Percentiles rank a stretch among this genome's conserved stretches.
Evolutionary conservation across 441 rosid genomes (phyloP).

Genomic region (Pelargonium myrrhifolium): DNA sequence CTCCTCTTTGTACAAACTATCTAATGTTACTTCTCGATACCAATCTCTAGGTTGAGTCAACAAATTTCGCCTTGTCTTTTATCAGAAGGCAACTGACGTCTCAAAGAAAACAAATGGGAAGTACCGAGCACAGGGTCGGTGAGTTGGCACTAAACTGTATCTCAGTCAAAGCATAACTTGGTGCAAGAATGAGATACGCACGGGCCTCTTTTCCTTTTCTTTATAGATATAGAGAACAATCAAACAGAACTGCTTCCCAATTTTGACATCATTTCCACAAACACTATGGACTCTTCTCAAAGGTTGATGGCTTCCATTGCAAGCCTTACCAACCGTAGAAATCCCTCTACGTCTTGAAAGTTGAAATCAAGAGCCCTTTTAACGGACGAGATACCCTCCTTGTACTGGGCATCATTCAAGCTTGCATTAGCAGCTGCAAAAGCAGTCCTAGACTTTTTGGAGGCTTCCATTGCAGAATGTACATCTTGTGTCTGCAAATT

Average conservation of each 20-base stretch:
- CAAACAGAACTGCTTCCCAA: slow-evolving; percentile 21
- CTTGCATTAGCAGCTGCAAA: slow-evolving; percentile 48
- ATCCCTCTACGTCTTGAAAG: slow-evolving; percentile 84
- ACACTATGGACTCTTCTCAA: slow-evolving; percentile 27
- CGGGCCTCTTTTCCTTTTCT: slow-evolving; percentile 14
- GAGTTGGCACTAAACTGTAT: slow-evolving; percentile 12
- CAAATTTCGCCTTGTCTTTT: slow-evolving; percentile 19
- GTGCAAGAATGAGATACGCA: slow-evolving; percentile 17
- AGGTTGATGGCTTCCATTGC: slow-evolving; percentile 76
- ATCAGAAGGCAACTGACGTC: slow-evolving; percentile 24
- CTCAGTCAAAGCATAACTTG: slow-evolving; percentile 16
- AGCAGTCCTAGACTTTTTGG: slow-evolving; percentile 68
- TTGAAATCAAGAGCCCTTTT: slow-evolving; percentile 86
- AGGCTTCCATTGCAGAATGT: slow-evolving; percentile 84
- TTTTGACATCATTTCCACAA: slow-evolving; percentile 21
- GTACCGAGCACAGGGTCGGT: slow-evolving; percentile 12
- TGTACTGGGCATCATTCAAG: slow-evolving; percentile 41
- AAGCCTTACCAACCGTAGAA: slow-evolving; percentile 67
- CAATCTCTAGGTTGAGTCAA: slow-evolving; percentile 19
- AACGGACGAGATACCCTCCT: slow-evolving; percentile 54
- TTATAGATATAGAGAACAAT: slow-evolving; percentile 14
- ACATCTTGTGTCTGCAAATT: slow-evolving; percentile 71
- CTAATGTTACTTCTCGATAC: slow-evolving; percentile 17
- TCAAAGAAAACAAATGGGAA: slow-evolving; percentile 19
- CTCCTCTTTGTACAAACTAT: slow-evolving; percentile 21